phyloP scores from a whole-genome alignment of 108 stramenopile genomes.

The Conticribra guillardii region DNA sequence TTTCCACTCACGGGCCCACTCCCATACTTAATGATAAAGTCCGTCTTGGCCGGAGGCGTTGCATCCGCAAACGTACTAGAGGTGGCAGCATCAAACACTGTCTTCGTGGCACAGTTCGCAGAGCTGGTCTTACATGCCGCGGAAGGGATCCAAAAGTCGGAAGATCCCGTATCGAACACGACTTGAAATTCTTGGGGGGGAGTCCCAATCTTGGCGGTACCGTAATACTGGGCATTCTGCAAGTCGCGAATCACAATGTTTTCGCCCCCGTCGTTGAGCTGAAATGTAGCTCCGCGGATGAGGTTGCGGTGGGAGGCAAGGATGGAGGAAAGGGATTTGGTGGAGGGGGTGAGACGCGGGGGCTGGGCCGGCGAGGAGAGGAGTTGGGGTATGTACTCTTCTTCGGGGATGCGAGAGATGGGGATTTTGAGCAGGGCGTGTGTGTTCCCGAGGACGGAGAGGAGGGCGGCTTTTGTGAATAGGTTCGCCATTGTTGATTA shows the following conservation, averaged over 20 bases:
- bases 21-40: constrained; percentile 95
- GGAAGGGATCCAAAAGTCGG: constrained; percentile 98
- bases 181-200: constrained; percentile 91
- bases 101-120: constrained; percentile 61
- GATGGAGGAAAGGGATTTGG: constrained; percentile 1
- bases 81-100: constrained; percentile 45
- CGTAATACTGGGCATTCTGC: constrained; percentile 83
- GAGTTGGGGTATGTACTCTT: constrained; percentile 24
- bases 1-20: constrained; percentile 81
- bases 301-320: constrained; percentile 9
- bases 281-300: neutral
- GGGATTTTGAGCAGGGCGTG: constrained; percentile 25
- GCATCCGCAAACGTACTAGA: constrained; percentile 66
- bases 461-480: constrained; percentile 5
- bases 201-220: constrained; percentile 71
- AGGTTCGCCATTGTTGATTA: neutral
- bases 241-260: constrained; percentile 33
- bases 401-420: constrained; percentile 28
- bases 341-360: neutral
- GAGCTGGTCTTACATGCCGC: constrained; percentile 59
- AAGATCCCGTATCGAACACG: constrained; percentile 97
- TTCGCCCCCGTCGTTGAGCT: constrained; percentile 19
- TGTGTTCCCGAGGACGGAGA: constrained; percentile 6
- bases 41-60: constrained; percentile 39
- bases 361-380: constrained; percentile 20